Percentiles rank a stretch among this genome's conserved stretches.
Conservation (phyloP, 495 filamentous ascomycete genomes). For the Aeminium ludgeri region DNA sequence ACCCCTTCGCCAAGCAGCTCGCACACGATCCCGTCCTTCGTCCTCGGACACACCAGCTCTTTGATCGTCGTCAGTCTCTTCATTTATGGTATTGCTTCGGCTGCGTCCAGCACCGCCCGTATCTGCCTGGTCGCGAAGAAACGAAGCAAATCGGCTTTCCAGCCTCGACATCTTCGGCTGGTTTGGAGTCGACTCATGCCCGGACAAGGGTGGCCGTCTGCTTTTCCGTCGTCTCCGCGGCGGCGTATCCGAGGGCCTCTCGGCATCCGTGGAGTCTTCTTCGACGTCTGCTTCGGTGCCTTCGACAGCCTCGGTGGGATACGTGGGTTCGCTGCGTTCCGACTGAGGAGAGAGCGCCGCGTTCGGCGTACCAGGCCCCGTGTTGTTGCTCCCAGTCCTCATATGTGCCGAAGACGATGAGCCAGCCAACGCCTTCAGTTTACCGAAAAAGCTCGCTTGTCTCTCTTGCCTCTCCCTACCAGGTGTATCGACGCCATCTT, state of each 20-base stretch:
- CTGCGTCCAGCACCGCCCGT: slow-evolving; percentile 23
- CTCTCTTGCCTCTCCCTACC: slow-evolving; percentile 2
- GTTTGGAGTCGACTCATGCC: slow-evolving; percentile 41
- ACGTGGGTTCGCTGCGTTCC: slow-evolving; percentile 14
- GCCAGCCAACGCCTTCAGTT: slow-evolving; percentile 25
- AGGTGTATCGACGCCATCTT: slow-evolving; percentile 17
- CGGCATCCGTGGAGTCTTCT: slow-evolving; percentile 19
- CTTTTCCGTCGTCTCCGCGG: slow-evolving; percentile 20
- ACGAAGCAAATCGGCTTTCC: slow-evolving; percentile 10
- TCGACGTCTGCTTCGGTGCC: slow-evolving; percentile 26
- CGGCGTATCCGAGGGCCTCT: slow-evolving; percentile 3
- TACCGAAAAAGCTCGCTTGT: slow-evolving; percentile 23
- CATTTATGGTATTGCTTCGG: slow-evolving; percentile 47
- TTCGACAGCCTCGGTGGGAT: slow-evolving; percentile 16
- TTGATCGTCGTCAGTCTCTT: slow-evolving; percentile 45
- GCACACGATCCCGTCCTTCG: slow-evolving; percentile 62
- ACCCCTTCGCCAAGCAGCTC: slow-evolving; percentile 39
- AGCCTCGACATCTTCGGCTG: slow-evolving; percentile 34
- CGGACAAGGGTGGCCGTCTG: slow-evolving; percentile 17
- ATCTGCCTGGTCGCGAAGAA: slow-evolving; percentile 17
- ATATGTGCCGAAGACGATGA: slow-evolving; percentile 23
- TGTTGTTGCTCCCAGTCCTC: slow-evolving; percentile 20
- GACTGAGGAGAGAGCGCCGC: slow-evolving; percentile 18
- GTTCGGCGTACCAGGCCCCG: slow-evolving; percentile 17
- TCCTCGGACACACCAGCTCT: slow-evolving; percentile 71